Base-by-base conservation (phyloP, 129 eudicot species). In the Apium graveolens region DNA sequence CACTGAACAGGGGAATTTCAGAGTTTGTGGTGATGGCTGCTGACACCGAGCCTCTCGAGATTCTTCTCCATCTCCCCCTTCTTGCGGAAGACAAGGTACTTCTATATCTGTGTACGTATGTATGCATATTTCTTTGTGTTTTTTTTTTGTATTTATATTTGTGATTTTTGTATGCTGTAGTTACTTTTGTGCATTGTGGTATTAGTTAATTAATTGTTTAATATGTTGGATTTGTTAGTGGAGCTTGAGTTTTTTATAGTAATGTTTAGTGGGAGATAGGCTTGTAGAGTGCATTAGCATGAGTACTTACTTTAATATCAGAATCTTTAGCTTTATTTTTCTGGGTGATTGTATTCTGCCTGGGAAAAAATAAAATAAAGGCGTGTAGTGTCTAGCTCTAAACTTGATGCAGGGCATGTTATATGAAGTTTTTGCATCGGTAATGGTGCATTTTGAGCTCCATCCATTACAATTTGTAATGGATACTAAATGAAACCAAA, bases 21-120 rank as follows among this genome's bases (percentile, higher is more conserved):
- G 89, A 86, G 80, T 86, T 86, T 46, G 89, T 86, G 13, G 89
- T 86, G 37, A 86, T 86, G 89, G 89, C 89, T 21, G 89, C 89
- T 12, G 89, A 86, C 42, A 80, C 89, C 17, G 86, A 86, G 85
- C 89, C 89, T 17, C 84, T 86, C 41, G 89, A 86, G 80, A 86
- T 86, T 76, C 84, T 86, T 45, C 89, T 86, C 48, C 89, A 86
- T 55, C 89, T 86, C 42, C 89, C 89, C 3, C 78, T 86, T 27
- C 86, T 86, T 26, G 89, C 89, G 17, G 89, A 86, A 70, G 89
- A 86, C 53, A 86, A 86, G 85, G 89, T n/a, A n/a, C n/a, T n/a
- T n/a, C n/a, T n/a, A n/a, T n/a, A n/a, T n/a, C n/a, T n/a, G n/a
- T n/a, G n/a, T n/a, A n/a, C n/a, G n/a, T n/a, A n/a, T n/a, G n/a